A percentile compares a stretch with the other conserved stretches of the same genome.
These are phyloP conservation scores for Dryas alaskensis DNA, from an alignment of 306 rosid species.

Conservation along the genomic window DNA sequence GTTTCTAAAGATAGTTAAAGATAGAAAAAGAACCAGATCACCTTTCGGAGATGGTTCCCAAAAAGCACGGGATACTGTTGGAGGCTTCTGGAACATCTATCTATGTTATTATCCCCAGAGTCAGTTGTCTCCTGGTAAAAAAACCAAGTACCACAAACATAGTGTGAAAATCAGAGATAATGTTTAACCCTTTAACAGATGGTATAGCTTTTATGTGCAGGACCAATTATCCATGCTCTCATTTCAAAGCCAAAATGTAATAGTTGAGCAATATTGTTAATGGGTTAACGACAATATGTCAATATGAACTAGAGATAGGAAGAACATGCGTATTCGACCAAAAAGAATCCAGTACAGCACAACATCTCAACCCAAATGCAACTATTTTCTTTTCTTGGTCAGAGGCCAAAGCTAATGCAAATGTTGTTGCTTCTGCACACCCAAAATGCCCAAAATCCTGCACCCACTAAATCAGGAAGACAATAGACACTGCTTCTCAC, in stretches of 20 bases:
- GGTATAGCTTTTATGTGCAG: background rate
- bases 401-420: background rate
- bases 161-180: background rate
- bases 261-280: background rate
- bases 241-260: background rate
- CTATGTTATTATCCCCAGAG: background rate
- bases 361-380: background rate
- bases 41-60: slow-evolving; percentile 51
- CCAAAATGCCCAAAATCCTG: background rate
- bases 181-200: background rate
- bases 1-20: background rate
- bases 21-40: slow-evolving; percentile 16
- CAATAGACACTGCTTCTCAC: background rate
- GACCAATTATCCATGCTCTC: background rate
- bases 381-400: background rate
- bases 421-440: background rate
- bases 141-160: background rate
- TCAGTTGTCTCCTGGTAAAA: slow-evolving; percentile 10
- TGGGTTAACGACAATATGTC: background rate
- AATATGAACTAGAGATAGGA: background rate
- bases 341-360: background rate
- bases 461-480: background rate
- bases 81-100: slow-evolving; percentile 46
- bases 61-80: slow-evolving; percentile 41
- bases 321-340: background rate